Evolutionary conservation across 1,284 basidiomycete species (phyloP).

Genomic region (Irpex lacteus): DNA sequence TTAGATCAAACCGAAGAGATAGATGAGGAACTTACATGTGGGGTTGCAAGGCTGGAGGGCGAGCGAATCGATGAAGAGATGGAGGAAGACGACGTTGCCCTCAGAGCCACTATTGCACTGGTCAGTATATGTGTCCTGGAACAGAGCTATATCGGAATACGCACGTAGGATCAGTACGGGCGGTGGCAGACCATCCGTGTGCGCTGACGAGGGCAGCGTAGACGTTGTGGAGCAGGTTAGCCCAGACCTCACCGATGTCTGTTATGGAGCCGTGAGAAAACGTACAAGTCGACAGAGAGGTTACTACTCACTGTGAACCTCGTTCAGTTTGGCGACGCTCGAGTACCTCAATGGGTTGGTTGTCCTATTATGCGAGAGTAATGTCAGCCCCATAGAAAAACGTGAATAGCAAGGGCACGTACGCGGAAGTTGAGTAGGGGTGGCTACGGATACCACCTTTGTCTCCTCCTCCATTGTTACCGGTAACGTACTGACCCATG

Average conservation of each 20-base stretch:
- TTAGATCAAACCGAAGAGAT: no score
- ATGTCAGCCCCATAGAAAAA: not conserved
- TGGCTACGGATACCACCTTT: slow-evolving; percentile 33
- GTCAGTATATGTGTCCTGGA: not conserved
- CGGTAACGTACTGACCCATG: slow-evolving; percentile 36
- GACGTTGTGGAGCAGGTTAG: slow-evolving; percentile 51
- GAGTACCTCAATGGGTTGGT: slow-evolving; percentile 29
- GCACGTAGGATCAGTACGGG: slow-evolving; percentile 35
- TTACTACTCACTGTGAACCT: slow-evolving; percentile 32
- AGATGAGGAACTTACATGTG: slow-evolving; percentile 29
- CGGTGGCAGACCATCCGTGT: slow-evolving; percentile 39
- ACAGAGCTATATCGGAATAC: not conserved
- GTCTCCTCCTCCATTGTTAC: slow-evolving; percentile 17
- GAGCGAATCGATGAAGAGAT: slow-evolving; percentile 48
- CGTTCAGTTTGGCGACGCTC: slow-evolving; percentile 30
- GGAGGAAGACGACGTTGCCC: slow-evolving; percentile 46
- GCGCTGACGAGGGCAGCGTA: slow-evolving; percentile 39
- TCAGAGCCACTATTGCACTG: slow-evolving; percentile 27
- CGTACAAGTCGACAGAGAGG: no score
- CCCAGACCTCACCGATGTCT: slow-evolving; percentile 39
- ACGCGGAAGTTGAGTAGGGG: slow-evolving; percentile 39
- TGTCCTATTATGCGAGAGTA: not conserved
- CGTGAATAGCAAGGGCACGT: not conserved
- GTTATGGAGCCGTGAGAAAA: not conserved
- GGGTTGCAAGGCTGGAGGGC: slow-evolving; percentile 51